These are phyloP conservation scores for Penicillium macrosclerotiorum DNA, from an alignment of 495 filamentous ascomycete genomes.

Conservation along the genomic window DNA sequence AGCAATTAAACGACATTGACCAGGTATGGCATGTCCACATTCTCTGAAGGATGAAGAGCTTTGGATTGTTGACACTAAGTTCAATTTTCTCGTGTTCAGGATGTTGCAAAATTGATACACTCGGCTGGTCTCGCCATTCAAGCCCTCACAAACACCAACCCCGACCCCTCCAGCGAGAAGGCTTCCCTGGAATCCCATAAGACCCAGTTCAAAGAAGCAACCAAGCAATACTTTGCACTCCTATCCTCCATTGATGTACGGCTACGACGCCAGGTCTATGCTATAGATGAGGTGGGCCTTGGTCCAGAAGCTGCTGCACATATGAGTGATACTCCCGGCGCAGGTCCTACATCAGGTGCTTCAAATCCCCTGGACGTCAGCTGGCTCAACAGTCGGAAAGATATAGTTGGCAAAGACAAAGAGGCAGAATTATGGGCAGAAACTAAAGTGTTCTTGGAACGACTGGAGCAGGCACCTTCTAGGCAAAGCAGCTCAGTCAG, in stretches of 20 bases:
- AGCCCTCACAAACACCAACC: slow-evolving; percentile 57
- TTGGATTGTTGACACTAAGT: too few species aligned
- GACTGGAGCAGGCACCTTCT: slow-evolving; percentile 16
- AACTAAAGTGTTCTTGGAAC: slow-evolving; percentile 51
- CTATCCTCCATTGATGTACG: slow-evolving; percentile 67
- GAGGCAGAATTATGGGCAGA: slow-evolving; percentile 75
- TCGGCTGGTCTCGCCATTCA: slow-evolving; percentile 68
- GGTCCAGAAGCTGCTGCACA: slow-evolving; percentile 40
- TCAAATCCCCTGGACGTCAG: slow-evolving; percentile 66
- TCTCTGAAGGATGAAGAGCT: too few species aligned
- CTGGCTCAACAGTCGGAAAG: slow-evolving; percentile 78
- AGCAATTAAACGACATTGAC: slow-evolving; percentile 74
- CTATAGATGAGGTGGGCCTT: slow-evolving; percentile 73
- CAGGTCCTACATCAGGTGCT: slow-evolving; percentile 12
- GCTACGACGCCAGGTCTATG: slow-evolving; percentile 74
- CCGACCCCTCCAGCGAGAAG: slow-evolving; percentile 29
- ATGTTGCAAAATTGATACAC: slow-evolving; percentile 60
- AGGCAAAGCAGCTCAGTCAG: slow-evolving; percentile 5
- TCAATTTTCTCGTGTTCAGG: too few species aligned
- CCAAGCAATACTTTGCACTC: slow-evolving; percentile 65
- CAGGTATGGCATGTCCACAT: slow-evolving; percentile 40
- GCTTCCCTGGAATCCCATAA: slow-evolving; percentile 52
- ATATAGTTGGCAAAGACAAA: slow-evolving; percentile 72
- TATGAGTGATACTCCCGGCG: slow-evolving; percentile 24
- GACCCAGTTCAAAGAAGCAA: slow-evolving; percentile 57